Base-by-base conservation (phyloP, 2,329 filamentous ascomycete species). In the Trichophyton mentagrophytes region DNA sequence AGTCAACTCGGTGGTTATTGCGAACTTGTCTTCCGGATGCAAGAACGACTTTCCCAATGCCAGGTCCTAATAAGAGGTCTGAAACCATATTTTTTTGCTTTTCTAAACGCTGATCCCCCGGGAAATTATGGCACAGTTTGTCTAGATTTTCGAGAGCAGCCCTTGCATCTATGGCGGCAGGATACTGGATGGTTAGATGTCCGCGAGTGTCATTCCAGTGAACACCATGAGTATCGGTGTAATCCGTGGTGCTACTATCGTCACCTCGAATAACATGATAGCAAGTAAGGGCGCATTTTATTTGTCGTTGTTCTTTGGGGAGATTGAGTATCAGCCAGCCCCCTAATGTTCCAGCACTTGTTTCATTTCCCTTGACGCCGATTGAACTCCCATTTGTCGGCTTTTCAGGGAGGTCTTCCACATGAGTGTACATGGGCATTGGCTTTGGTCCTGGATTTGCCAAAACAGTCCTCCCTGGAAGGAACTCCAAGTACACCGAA, bases 251-350 rank as follows among this genome's bases (percentile, higher is more conserved):
- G 11, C 22, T 40, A 15, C 9, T 25, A 13, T 62, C 61, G 8
- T 15, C 6, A 20, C 46, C 30, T n/a, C 42, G 33, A 25, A 62
- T 25, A 2, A 57, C 57, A 57, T 62, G 57, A 38, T 62, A 62
- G 36, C 61, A 62, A 4, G 61, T 62, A 2, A 62, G 6, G 11
- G 38, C 47, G 27, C 57, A 60, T 36, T 57, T 27, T 1, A 60
- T 30, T 15, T 49, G n/a, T n/a, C 40, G 11, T 11, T 42, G 46
- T 36, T 46, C 36, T n/a, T 20, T 25, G 1, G 61, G 61, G 7
- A 62, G 49, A 44, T 60, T 59, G 9, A 62, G 46, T 33, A 30
- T 20, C 3, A 57, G 13, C 61, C 61, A 62, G n/a, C 61, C 61
- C 7, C 61, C 61, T 9, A 62, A 38, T 22, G 61, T 56, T 11